Evolutionary conservation across 306 rosid species (phyloP), one percentile per base, ranked within the genome.

Genomic region (Medicago ruthenica): DNA sequence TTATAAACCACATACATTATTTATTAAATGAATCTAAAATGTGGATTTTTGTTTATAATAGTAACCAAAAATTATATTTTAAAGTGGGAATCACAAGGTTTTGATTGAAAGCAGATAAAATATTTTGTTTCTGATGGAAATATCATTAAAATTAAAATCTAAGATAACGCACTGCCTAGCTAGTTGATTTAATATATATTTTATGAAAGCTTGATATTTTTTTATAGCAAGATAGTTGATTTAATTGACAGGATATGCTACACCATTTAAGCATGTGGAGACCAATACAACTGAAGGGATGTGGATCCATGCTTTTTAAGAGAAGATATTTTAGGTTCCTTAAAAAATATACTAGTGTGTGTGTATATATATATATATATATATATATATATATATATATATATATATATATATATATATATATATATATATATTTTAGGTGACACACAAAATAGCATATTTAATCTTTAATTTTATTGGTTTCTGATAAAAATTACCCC

Each of bases 251-350:
- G 12, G 21, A 68, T 44, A 34, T 45, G 70, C 13, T 47, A 39
- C 22, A 71, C 78, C 67, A 66, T 57, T 21, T 8, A 59, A 65
- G 37, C 66, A 74, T 65, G 7, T 62, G 9, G 20, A 34, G 42
- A 24, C 67, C 69, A 48, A 70, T 47, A 4, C 18, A 36, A 20
- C 48, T 70, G 6, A 74, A 18, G 27, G 14, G 2, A 60, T 60
- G 10, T 69, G 80, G 50, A 6, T 37, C 47, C 27, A 59, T 59
- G 14, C 15, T n/a, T 54, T 41, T 51, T 5, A 2, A 21, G 3
- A 16, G 13, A 34, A 34, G 16, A 82, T 65, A 18, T 47, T 76
- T 16, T 64, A 18, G n/a, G n/a, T n/a, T n/a, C n/a, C n/a, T n/a
- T n/a, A n/a, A n/a, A n/a, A n/a, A n/a, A n/a, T n/a, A n/a, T n/a